A percentile compares a stretch with the other conserved stretches of the same genome.
These are phyloP conservation scores for Lojkania enalia DNA, from an alignment of 2,329 filamentous ascomycete species.

Conservation along the genomic window DNA sequence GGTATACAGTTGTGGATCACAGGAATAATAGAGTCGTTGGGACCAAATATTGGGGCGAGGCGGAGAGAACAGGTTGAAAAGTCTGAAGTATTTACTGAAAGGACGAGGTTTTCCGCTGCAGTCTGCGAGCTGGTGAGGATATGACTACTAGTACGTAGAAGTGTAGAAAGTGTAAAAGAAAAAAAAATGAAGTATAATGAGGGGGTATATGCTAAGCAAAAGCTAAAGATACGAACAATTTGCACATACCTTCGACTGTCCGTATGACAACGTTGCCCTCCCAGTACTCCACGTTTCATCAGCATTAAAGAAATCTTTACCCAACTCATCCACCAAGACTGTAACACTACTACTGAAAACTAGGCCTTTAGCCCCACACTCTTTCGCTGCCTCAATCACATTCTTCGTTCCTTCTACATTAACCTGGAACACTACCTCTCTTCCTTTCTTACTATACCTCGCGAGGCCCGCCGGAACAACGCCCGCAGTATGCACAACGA, in stretches of 20 bases:
- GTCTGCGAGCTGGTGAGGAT: constrained; percentile 60
- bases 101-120: constrained; percentile 77
- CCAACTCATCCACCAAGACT: constrained; percentile 77
- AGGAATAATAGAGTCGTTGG: constrained; percentile 79
- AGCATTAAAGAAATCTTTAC: constrained; percentile 77
- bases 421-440: constrained; percentile 70
- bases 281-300: constrained; percentile 82
- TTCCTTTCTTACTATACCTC: constrained; percentile 45
- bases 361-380: constrained; percentile 73
- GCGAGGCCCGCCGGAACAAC: constrained; percentile 43
- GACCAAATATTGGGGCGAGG: constrained; percentile 87
- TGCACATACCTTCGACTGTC: constrained; percentile 89
- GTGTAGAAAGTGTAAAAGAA: too few species aligned
- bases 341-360: constrained; percentile 92
- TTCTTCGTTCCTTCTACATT: constrained; percentile 86
- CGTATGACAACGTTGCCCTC: constrained; percentile 75
- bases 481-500: constrained; percentile 87
- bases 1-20: constrained; percentile 73
- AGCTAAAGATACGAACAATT: too few species aligned
- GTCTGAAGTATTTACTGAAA: constrained; percentile 68
- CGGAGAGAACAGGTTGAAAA: constrained; percentile 82
- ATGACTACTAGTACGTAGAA: background rate
- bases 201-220: too few species aligned
- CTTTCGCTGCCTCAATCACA: constrained; percentile 72
- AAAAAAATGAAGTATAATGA: too few species aligned